Conservation (phyloP, 495 filamentous ascomycete genomes). For the Talaromyces liani region DNA sequence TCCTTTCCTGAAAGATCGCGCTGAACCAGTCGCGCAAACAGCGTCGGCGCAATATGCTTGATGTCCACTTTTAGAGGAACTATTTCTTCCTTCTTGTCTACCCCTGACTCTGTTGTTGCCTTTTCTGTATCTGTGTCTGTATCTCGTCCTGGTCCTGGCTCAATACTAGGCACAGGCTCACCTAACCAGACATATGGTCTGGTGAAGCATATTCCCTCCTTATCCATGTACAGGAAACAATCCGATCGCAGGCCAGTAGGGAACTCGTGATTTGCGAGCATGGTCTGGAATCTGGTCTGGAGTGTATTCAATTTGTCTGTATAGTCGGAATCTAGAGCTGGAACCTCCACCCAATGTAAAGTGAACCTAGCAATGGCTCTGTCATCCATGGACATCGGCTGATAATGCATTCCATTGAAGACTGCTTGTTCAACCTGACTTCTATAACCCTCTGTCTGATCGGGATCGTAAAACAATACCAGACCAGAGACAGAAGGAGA, state of each 20-base stretch:
- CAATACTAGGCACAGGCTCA: slow-evolving; percentile 2
- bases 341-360: slow-evolving; percentile 10
- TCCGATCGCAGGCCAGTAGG: slow-evolving; percentile 10
- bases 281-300: slow-evolving; percentile 5
- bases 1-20: slow-evolving; percentile 11
- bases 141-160: neutral
- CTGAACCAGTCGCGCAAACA: slow-evolving; percentile 12
- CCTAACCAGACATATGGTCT: slow-evolving; percentile 8
- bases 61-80: slow-evolving; percentile 12
- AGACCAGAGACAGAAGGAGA: slow-evolving; percentile 5
- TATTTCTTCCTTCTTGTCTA: neutral
- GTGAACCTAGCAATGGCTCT: slow-evolving; percentile 8
- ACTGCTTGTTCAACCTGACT: slow-evolving; percentile 10
- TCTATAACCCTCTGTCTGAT: neutral
- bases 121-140: slow-evolving; percentile 8
- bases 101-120: neutral
- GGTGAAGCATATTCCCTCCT: slow-evolving; percentile 9
- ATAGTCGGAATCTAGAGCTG: neutral
- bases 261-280: slow-evolving; percentile 4
- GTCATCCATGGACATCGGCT: slow-evolving; percentile 4
- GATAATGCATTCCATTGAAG: slow-evolving; percentile 9
- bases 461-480: slow-evolving; percentile 10
- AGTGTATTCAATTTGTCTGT: slow-evolving; percentile 6
- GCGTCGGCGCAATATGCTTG: slow-evolving; percentile 14
- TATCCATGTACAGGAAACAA: slow-evolving; percentile 11